Evolutionary conservation across 768 basidiomycete genomes (phyloP), one percentile per base, ranked within the genome.

Genomic region (Suillus ampliporus): DNA sequence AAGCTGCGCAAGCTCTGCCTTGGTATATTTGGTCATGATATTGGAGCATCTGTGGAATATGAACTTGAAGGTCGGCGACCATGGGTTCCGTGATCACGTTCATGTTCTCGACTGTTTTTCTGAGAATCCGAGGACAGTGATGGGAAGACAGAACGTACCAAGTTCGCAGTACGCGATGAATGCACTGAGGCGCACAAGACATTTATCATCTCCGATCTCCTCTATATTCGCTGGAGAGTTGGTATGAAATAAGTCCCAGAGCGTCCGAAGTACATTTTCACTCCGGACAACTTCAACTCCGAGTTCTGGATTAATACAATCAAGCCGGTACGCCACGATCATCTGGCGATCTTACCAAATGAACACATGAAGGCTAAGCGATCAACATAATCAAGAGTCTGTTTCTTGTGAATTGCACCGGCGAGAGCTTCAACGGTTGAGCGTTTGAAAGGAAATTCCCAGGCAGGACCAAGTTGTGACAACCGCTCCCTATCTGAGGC

Each of bases 351-450:
- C 69, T 21, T 34, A 75, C 74, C 61, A n/a, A 76, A 75, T 57
- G 63, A 67, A 3, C 71, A 67, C 69, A 76, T 71, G 58, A 76
- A 73, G 2, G 72, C 67, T 10, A 75, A 59, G 15, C 70, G 71
- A 23, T 76, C 73, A 5, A 76, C 57, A 2, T 54, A 59, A 1
- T 75, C 69, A 44, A 71, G 34, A 1, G 10, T 19, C 17, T 50
- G 17, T 17, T 31, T 50, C 17, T 19, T 31, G 48, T 50, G 26
- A 50, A 50, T 50, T 9, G 48, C 8, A 40, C 66, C 68, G 3
- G 66, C 62, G 1, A 75, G 64, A 5, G 69, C 61, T 14, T 51
- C 63, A 28, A 38, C 57, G 38, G 72, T 44, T 5, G 70, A 71
- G 10, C 60, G 14, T 46, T 67, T 74, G 48, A 50, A 50, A 50